Conservation (phyloP, 495 filamentous ascomycete species). For the Hypomontagnella submonticulosa region DNA sequence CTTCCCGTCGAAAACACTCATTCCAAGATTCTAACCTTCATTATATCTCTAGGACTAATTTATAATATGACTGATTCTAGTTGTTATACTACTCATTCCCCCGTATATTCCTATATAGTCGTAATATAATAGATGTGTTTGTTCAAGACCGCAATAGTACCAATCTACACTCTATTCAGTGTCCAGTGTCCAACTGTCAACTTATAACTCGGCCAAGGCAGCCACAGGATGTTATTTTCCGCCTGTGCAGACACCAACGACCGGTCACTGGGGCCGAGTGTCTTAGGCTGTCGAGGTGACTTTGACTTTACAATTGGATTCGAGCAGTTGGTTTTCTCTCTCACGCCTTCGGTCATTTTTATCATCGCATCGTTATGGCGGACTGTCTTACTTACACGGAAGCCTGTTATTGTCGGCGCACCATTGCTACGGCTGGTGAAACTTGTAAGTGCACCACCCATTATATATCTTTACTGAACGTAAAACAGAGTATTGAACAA, state of each 20-base stretch:
- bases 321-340: slow-evolving; percentile 58
- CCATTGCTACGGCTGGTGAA: slow-evolving; percentile 50
- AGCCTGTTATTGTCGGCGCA: slow-evolving; percentile 51
- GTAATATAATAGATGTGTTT: background rate
- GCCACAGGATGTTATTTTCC: slow-evolving; percentile 30
- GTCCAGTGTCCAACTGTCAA: too few relatives aligned
- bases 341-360: slow-evolving; percentile 56
- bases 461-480: background rate
- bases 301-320: slow-evolving; percentile 63
- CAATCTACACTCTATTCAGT: background rate
- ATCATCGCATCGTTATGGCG: slow-evolving; percentile 53
- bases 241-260: slow-evolving; percentile 27
- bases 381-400: slow-evolving; percentile 45
- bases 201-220: too few relatives aligned
- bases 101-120: too few relatives aligned
- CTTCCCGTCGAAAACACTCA: background rate
- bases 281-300: slow-evolving; percentile 43
- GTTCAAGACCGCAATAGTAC: background rate
- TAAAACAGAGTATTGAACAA: background rate
- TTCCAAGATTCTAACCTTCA: too few relatives aligned
- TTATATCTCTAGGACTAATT: background rate
- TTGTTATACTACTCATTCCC: too few relatives aligned
- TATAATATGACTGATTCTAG: background rate
- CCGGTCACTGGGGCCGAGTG: slow-evolving; percentile 30
- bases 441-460: slow-evolving; percentile 43